Evolutionary conservation across 2,329 filamentous ascomycete species (phyloP).

Genomic region (Bipolaris bicolor): DNA sequence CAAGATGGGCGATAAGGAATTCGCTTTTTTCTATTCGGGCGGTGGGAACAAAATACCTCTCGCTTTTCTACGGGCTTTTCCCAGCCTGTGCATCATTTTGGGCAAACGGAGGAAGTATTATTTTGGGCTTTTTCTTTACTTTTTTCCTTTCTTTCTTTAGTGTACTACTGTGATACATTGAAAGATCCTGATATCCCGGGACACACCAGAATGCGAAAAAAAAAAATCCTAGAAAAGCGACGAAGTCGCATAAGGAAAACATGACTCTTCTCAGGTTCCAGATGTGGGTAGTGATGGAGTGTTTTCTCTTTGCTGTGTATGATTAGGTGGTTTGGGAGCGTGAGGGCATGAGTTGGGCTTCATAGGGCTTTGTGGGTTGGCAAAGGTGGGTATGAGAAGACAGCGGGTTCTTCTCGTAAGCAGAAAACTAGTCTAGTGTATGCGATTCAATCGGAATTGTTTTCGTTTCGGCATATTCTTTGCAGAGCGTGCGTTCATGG

Average conservation of each 20-base stretch:
- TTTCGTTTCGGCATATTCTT: background rate
- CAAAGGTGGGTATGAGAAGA: no score
- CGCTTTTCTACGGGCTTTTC: conserved; percentile 21
- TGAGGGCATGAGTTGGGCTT: background rate
- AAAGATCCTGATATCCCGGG: conserved; percentile 27
- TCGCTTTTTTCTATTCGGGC: conserved; percentile 28
- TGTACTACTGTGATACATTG: conserved; percentile 33
- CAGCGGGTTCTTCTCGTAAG: background rate
- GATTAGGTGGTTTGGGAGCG: background rate
- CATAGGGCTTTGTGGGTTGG: background rate
- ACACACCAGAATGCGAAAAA: conserved; percentile 35
- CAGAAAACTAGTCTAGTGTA: background rate
- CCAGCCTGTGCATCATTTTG: conserved; percentile 32
- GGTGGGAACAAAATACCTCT: conserved; percentile 34
- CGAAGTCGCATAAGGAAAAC: conserved; percentile 24
- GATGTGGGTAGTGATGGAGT: background rate
- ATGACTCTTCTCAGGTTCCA: conserved; percentile 1
- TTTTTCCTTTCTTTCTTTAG: conserved; percentile 10
- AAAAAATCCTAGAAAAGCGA: conserved; percentile 32
- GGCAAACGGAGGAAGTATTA: conserved; percentile 18
- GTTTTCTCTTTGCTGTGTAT: background rate
- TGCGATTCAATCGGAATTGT: background rate
- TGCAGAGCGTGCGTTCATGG: background rate
- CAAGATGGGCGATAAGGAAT: conserved; percentile 39
- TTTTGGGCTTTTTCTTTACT: background rate